Conservation (phyloP, 2,329 filamentous ascomycete genomes). For the Fusarium abutilonis region DNA sequence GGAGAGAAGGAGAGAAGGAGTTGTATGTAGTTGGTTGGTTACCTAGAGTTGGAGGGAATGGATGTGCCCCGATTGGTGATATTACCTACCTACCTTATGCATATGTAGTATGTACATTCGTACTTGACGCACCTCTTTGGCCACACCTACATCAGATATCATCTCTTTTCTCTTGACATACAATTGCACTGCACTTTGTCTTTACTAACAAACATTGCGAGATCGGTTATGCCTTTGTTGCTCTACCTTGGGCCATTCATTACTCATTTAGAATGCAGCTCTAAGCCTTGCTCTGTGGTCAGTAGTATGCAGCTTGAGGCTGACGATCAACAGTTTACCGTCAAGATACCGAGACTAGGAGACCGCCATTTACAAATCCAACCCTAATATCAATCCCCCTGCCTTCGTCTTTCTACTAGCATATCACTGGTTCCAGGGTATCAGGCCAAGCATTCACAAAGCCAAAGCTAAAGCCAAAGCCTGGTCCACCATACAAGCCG, state of each 20-base stretch:
- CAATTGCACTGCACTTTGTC: neutral
- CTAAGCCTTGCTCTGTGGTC: conserved; percentile 5
- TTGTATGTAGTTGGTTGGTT: neutral
- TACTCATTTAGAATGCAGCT: conserved; percentile 2
- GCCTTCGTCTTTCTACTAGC: conserved; percentile 1
- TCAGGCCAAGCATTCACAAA: conserved; percentile 2
- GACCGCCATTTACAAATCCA: conserved; percentile 17
- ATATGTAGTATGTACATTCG: conserved; percentile 1
- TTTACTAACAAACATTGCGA: conserved; percentile 17
- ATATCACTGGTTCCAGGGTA: conserved; percentile 3
- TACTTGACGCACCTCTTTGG: conserved; percentile 22
- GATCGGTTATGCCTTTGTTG: conserved; percentile 10
- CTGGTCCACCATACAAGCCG: conserved; percentile 13
- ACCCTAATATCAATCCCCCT: neutral
- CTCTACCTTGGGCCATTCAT: conserved; percentile 3
- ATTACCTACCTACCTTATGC: neutral
- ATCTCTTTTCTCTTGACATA: conserved; percentile 11
- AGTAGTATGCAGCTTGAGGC: neutral
- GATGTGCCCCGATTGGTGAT: conserved; percentile 17
- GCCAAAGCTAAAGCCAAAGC: neutral
- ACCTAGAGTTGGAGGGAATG: conserved; percentile 9
- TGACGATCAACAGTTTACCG: conserved; percentile 10
- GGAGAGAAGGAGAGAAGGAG: neutral
- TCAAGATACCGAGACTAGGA: conserved; percentile 21
- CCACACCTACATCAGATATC: conserved; percentile 8